Evolutionary conservation across 1,284 basidiomycete genomes (phyloP).

Genomic region (Thelephora terrestris): DNA sequence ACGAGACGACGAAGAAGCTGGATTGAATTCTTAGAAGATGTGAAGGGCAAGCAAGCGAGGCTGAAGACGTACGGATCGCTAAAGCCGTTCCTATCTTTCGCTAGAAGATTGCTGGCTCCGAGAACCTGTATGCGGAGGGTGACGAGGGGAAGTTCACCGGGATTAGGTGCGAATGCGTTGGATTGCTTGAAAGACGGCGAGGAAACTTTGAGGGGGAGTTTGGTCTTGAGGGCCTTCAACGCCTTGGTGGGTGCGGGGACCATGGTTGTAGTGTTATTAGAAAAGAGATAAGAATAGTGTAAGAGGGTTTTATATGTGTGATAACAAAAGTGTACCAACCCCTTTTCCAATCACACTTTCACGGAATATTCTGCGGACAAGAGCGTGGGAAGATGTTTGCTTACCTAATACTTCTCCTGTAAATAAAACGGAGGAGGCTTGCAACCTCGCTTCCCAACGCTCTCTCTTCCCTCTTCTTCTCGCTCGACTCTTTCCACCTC

Average conservation of each 20-base stretch:
- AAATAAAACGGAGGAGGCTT: not conserved
- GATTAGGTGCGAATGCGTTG: slow-evolving; percentile 36
- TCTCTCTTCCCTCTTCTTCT: not conserved
- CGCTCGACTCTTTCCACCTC: not conserved
- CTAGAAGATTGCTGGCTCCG: slow-evolving; percentile 46
- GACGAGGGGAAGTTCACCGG: slow-evolving; percentile 57
- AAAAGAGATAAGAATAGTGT: no score
- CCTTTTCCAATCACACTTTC: no score
- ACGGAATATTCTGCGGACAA: no score
- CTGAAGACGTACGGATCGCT: slow-evolving; percentile 63
- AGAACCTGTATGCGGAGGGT: slow-evolving; percentile 57
- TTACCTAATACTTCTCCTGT: not conserved
- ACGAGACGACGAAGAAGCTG: slow-evolving; percentile 66
- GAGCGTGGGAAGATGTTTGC: no score
- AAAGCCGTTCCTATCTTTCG: slow-evolving; percentile 53
- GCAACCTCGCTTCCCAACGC: not conserved
- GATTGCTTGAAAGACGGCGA: slow-evolving; percentile 28
- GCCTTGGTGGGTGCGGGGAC: no score
- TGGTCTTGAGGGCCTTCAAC: slow-evolving; percentile 11
- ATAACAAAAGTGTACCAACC: no score
- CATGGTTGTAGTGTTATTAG: no score
- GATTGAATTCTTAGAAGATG: slow-evolving; percentile 1
- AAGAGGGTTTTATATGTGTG: no score
- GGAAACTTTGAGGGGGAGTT: slow-evolving; percentile 34
- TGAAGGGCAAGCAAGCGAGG: slow-evolving; percentile 1